Evolutionary conservation across 176 grass and related monocot genomes (phyloP).

Genomic region (Aegilops bicornis): DNA sequence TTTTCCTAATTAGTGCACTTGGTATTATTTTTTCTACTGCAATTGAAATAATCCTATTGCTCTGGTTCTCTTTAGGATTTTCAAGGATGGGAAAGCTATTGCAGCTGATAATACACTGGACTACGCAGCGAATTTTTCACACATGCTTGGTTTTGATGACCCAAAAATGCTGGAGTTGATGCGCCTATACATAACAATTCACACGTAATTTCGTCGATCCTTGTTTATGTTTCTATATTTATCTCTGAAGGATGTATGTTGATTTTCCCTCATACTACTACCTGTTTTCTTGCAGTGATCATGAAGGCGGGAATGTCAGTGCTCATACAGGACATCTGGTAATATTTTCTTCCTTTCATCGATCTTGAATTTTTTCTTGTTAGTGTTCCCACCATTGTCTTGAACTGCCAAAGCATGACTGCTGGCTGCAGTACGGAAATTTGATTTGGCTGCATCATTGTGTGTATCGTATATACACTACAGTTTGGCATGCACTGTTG

Average conservation of each 20-base stretch:
- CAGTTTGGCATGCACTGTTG: constrained; percentile 1
- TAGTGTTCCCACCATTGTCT: constrained; percentile 9
- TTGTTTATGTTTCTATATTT: constrained; percentile 17
- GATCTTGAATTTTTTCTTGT: constrained; percentile 12
- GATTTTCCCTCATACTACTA: not conserved
- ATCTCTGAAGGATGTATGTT: constrained; percentile 24
- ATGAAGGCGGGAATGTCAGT: constrained; percentile 99
- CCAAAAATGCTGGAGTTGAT: constrained; percentile 99
- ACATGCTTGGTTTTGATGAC: constrained; percentile 96
- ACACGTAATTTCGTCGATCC: constrained; percentile 53
- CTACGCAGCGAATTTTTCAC: constrained; percentile 92
- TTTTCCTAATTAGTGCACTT: constrained; percentile 9
- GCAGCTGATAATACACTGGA: constrained; percentile 76
- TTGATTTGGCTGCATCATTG: not conserved
- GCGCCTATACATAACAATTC: constrained; percentile 98
- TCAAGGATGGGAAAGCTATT: constrained; percentile 82
- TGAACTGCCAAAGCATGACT: not conserved
- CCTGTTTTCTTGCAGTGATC: constrained; percentile 65
- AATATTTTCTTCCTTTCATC: constrained; percentile 28
- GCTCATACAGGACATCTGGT: constrained; percentile 98
- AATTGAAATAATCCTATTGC: constrained; percentile 23
- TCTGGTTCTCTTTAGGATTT: constrained; percentile 58
- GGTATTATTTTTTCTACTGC: not conserved
- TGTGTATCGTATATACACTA: not conserved
- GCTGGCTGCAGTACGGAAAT: not conserved